These are phyloP conservation scores for Flaveria robusta DNA, from an alignment of 129 eudicot species.

Conservation along the genomic window DNA sequence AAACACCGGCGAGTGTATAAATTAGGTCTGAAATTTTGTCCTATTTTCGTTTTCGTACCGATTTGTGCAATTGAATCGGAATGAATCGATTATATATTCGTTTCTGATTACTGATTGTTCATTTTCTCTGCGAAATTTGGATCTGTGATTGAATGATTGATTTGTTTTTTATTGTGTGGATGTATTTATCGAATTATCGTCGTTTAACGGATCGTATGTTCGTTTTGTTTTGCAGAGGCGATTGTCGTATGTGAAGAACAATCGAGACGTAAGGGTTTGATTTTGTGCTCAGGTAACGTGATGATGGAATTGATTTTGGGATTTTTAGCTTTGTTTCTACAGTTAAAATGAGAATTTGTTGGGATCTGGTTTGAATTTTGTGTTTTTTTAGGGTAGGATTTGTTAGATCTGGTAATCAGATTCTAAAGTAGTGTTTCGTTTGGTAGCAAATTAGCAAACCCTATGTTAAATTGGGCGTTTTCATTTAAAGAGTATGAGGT, in stretches of 20 bases:
- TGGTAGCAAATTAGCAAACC: slow-evolving; percentile 24
- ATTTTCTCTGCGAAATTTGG: neutral
- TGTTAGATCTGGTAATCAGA: slow-evolving; percentile 17
- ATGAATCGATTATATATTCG: neutral
- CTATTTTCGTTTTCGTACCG: slow-evolving; percentile 8
- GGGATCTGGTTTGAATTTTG: slow-evolving; percentile 17
- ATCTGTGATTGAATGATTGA: slow-evolving; percentile 15
- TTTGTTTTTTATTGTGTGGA: neutral
- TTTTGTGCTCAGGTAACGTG: slow-evolving; percentile 19
- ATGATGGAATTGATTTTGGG: neutral
- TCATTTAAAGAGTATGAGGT: neutral
- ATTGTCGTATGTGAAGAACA: slow-evolving; percentile 29
- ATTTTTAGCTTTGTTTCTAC: neutral
- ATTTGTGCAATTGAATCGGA: slow-evolving; percentile 1
- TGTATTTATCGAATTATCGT: neutral
- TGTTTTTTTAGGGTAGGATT: neutral
- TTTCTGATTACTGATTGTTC: slow-evolving; percentile 14
- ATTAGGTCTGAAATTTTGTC: too few relatives aligned
- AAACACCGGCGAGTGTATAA: too few relatives aligned
- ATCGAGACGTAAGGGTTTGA: slow-evolving; percentile 20
- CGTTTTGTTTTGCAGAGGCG: slow-evolving; percentile 13
- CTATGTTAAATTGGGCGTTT: slow-evolving; percentile 8
- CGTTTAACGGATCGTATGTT: slow-evolving; percentile 7
- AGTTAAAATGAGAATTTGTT: slow-evolving; percentile 19
- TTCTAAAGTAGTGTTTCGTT: slow-evolving; percentile 17